Percentiles rank a stretch among this genome's conserved stretches.
phyloP scores from a whole-genome alignment of 768 basidiomycete genomes.

The Rubroboletus satanas region DNA sequence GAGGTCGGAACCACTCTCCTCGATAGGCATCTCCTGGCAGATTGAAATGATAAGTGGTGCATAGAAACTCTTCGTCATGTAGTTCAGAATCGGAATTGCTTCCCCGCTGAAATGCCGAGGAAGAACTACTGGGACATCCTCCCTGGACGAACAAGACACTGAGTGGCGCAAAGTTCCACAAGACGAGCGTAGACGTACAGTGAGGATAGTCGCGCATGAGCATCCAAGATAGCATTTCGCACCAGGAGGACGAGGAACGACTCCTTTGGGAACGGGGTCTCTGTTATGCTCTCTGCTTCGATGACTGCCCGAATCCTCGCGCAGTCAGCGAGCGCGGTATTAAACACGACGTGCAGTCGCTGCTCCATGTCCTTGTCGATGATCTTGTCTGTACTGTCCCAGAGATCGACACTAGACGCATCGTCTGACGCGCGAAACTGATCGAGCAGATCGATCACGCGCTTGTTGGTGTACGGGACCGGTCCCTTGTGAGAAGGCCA shows the following conservation, averaged over 20 bases:
- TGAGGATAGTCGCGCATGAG: not conserved
- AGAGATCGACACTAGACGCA: not conserved
- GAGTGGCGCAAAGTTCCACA: not conserved
- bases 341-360: not conserved
- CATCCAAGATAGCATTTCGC: conserved; percentile 1
- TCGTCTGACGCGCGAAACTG: not conserved
- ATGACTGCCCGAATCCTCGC: not conserved
- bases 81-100: conserved; percentile 1
- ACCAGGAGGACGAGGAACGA: conserved; percentile 5
- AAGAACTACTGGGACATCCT: conserved; percentile 3
- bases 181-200: not conserved
- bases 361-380: not conserved
- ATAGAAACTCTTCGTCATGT: not conserved
- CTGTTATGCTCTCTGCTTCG: not conserved
- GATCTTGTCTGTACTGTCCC: not conserved
- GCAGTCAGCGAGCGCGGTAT: conserved; percentile 1
- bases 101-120: conserved; percentile 8
- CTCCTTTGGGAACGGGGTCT: not conserved
- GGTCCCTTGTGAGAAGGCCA: not conserved
- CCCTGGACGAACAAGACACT: not conserved
- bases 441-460: not conserved
- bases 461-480: not conserved
- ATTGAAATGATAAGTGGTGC: conserved; percentile 3
- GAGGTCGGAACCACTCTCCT: not conserved
- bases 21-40: not conserved